These are phyloP conservation scores for Chrysanthemum makinoi DNA, from an alignment of 129 eudicot species.

Conservation along the genomic window DNA sequence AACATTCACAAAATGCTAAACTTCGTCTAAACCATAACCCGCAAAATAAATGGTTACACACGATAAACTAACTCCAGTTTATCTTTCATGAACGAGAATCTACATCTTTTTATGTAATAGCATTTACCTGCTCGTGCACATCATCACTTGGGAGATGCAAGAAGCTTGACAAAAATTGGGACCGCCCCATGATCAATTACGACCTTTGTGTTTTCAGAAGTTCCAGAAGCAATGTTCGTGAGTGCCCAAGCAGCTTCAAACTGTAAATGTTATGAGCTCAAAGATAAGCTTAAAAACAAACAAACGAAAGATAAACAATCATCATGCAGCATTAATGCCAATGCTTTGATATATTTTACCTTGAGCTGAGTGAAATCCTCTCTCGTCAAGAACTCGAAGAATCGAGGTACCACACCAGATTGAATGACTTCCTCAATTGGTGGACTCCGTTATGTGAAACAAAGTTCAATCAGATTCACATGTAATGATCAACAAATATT, in stretches of 20 bases:
- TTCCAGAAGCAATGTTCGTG: conserved; percentile 89
- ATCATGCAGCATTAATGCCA: not conserved
- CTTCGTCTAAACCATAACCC: not conserved
- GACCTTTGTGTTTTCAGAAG: conserved; percentile 75
- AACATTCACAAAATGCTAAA: not conserved
- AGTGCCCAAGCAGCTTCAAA: conserved; percentile 98
- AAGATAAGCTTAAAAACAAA: not conserved
- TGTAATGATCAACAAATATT: not conserved
- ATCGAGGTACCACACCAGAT: conserved; percentile 90
- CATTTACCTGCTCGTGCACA: conserved; percentile 85
- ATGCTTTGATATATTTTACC: conserved; percentile 38
- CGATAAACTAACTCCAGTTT: not conserved
- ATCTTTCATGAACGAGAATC: not conserved
- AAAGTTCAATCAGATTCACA: conserved; percentile 9
- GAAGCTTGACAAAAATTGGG: conserved; percentile 82
- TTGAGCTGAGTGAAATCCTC: conserved; percentile 87
- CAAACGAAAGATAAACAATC: not conserved
- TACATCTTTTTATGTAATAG: not conserved
- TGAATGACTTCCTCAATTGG: conserved; percentile 92
- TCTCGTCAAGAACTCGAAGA: conserved; percentile 71
- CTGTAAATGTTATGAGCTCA: conserved; percentile 31
- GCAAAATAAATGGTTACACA: not conserved
- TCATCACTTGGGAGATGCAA: conserved; percentile 78
- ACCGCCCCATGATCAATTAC: conserved; percentile 82
- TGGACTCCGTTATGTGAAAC: conserved; percentile 63